Evolutionary conservation across 768 basidiomycete genomes (phyloP), one percentile per base, ranked within the genome.

Genomic region (Neoboletus subvelutipes): DNA sequence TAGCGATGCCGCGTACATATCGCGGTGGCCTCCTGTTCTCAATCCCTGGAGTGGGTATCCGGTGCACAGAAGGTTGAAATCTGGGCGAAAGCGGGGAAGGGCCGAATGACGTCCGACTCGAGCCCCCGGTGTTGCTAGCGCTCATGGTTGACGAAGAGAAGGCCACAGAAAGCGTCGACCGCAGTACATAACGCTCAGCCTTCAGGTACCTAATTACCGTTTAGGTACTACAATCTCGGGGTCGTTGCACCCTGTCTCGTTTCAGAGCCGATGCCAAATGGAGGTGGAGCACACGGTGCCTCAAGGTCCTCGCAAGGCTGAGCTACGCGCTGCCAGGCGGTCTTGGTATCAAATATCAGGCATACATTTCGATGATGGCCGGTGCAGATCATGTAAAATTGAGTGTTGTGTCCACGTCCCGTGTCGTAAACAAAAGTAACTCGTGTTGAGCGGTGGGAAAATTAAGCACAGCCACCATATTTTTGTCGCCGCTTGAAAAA

Each of bases 11-110:
- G 67, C 79, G 45, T 50, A 83, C 83, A 72, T 75, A 81, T 64
- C 74, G 76, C 31, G 74, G 71, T 15, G 77, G 72, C 12, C 73
- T 72, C 49, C 71, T 65, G 17, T 66, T 52, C 26, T 64, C 64
- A 31, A 60, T 52, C 11, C 67, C 74, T 15, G 78, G 77, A 2
- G 79, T 71, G 15, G 83, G 83, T 61, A 84, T 83, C 28, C 78
- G 68, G 50, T 82, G 74, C 2, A 77, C 75, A 2, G 79, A 77
- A 45, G 78, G 77, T 55, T 73, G 75, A 62, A 77, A 79, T 56
- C 72, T 71, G 50, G 71, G 68, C 1, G 76, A 76, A 26, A 57
- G 54, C 5, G 63, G 64, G 29, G 54, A 48, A 24, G 18, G 20
- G n/a, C 22, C 45, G 10, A 48, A 42, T 18, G 47, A 3, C 12